Evolutionary conservation across 1,284 basidiomycete genomes (phyloP), one percentile per base, ranked within the genome.

Genomic region (Ganoderma multipileum): DNA sequence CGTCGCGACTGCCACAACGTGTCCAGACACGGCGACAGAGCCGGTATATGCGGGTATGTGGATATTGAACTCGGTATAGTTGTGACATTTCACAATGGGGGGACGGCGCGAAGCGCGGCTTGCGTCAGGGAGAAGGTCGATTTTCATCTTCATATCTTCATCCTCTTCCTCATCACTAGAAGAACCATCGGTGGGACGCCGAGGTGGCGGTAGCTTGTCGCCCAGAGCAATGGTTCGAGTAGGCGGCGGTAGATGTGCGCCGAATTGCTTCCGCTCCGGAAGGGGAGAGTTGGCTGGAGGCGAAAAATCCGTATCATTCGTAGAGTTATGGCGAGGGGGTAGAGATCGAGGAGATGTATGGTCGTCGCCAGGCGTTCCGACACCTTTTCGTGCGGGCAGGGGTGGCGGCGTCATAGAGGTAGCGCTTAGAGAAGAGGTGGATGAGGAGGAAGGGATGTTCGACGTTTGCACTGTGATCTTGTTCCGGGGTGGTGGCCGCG

Each of bases 51-150:
- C 84, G 7, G 88, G 85, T 1, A 92, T 84, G 26, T 85, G 84
- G 33, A 93, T 85, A 62, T 85, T 84, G 63, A 79, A 79, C 65
- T 85, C 77, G 68, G 84, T 77, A 72, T 84, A 83, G 47, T 81
- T 78, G 73, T 84, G 86, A 59, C 79, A 85, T 52, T 75, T 79
- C 73, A 80, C 74, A 59, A 68, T 73, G 0, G 96, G 96, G 1
- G 92, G 91, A 0, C 92, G 87, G 9, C 95, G 88, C 30, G 94
- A 97, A 1, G 95, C 92, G 59, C 88, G 87, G 60, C 91, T 95
- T 11, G 89, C 86, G 78, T 97, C 95, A 0, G 96, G 95, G 65
- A 95, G 87, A 26, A 88, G 83, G 68, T 96, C 93, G 0, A 87
- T 70, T 65, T 77, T 77, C 33, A 72, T 68, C 69, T 78, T 80